Evolutionary conservation across 805 yeast species (phyloP).

Genomic region (Priceomyces melissophilus): DNA sequence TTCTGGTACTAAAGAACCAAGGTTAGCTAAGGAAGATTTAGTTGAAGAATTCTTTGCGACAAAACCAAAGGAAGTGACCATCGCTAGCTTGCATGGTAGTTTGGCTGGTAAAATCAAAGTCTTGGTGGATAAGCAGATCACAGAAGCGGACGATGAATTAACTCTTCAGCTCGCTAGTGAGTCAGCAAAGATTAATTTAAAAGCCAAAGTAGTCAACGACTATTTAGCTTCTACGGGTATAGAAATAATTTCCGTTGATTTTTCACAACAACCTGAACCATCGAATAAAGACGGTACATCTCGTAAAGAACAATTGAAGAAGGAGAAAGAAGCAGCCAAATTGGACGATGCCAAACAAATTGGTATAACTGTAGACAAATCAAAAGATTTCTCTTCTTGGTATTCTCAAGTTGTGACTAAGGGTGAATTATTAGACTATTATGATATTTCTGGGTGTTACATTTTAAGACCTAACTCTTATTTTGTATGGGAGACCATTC

Average conservation of each 20-base stretch:
- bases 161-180: slow-evolving; percentile 49
- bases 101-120: slow-evolving; percentile 58
- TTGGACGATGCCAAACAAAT: slow-evolving; percentile 84
- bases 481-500: slow-evolving; percentile 91
- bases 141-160: slow-evolving; percentile 30
- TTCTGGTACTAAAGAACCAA: slow-evolving; percentile 76
- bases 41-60: slow-evolving; percentile 59
- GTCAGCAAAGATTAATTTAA: slow-evolving; percentile 48
- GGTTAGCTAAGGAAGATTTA: slow-evolving; percentile 81
- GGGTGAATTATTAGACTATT: slow-evolving; percentile 98
- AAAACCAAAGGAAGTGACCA: slow-evolving; percentile 58
- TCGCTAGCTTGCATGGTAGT: slow-evolving; percentile 45
- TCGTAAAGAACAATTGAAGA: slow-evolving; percentile 28
- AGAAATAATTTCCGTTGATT: slow-evolving; percentile 54
- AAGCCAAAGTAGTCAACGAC: slow-evolving; percentile 44
- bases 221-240: slow-evolving; percentile 50
- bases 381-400: slow-evolving; percentile 93
- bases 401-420: slow-evolving; percentile 93
- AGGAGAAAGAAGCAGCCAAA: slow-evolving; percentile 48
- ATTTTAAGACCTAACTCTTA: slow-evolving; percentile 95
- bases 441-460: slow-evolving; percentile 98
- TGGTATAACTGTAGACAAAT: slow-evolving; percentile 94
- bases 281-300: slow-evolving; percentile 27
- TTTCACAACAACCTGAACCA: slow-evolving; percentile 40
- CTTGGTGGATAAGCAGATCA: slow-evolving; percentile 52